Percentiles rank a stretch among this genome's conserved stretches.
Conservation (phyloP, 768 basidiomycete genomes). For the Leccinellum luteum region DNA sequence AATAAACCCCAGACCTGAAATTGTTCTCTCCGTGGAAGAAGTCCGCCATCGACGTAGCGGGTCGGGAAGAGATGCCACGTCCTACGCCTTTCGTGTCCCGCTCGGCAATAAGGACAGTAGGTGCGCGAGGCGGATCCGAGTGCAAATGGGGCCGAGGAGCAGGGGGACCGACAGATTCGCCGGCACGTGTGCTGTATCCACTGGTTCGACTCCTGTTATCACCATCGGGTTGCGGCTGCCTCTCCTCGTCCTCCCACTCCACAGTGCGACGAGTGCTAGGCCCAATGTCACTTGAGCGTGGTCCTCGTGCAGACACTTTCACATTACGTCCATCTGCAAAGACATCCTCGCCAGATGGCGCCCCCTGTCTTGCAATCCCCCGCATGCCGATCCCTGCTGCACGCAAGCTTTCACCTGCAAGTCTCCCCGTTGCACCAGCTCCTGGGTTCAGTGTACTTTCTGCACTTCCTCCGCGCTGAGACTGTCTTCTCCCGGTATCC, state of each 20-base stretch:
- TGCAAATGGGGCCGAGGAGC: slow-evolving; percentile 20
- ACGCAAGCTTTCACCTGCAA: slow-evolving; percentile 66
- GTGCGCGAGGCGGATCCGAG: slow-evolving; percentile 27
- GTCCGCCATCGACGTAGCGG: slow-evolving; percentile 57
- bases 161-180: slow-evolving; percentile 16
- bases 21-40: slow-evolving; percentile 34
- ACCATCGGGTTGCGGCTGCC: slow-evolving; percentile 13
- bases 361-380: slow-evolving; percentile 26
- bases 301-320: slow-evolving; percentile 14
- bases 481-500: slow-evolving; percentile 49
- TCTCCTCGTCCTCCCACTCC: slow-evolving; percentile 28
- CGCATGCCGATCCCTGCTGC: slow-evolving; percentile 63
- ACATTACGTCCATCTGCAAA: slow-evolving; percentile 30
- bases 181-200: slow-evolving; percentile 22
- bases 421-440: slow-evolving; percentile 43
- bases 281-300: slow-evolving; percentile 12
- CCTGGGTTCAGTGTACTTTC: slow-evolving; percentile 56
- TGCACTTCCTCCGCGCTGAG: slow-evolving; percentile 62
- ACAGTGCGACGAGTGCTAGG: slow-evolving; percentile 9
- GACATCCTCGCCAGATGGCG: slow-evolving; percentile 34
- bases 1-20: slow-evolving; percentile 11
- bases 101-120: slow-evolving; percentile 13
- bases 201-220: slow-evolving; percentile 24
- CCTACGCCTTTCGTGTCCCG: slow-evolving; percentile 22
- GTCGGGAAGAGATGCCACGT: slow-evolving; percentile 30